These are phyloP conservation scores for Trichoderma endophyticum DNA, from an alignment of 2,329 filamentous ascomycete genomes.

Conservation along the genomic window DNA sequence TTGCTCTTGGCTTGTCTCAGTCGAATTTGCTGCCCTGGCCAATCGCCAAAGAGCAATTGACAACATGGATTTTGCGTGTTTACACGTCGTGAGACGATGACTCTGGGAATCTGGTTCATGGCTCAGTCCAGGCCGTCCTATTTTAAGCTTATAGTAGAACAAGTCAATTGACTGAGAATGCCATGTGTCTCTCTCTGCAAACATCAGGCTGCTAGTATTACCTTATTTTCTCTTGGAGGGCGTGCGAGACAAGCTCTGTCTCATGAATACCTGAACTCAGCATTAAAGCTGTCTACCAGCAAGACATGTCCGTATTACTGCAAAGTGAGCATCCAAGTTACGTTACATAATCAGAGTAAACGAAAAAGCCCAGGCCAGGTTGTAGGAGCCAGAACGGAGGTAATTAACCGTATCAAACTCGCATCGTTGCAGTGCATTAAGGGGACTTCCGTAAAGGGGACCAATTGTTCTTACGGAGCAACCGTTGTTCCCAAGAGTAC, in stretches of 20 bases:
- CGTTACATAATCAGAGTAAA: not conserved
- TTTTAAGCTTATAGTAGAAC: slow-evolving; percentile 4
- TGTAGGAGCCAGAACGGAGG: slow-evolving; percentile 1
- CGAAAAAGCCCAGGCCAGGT: not conserved
- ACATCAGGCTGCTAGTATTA: not conserved
- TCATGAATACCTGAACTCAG: not conserved
- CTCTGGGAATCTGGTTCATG: not conserved
- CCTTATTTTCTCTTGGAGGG: not conserved
- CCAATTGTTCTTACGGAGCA: not conserved
- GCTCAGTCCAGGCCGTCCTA: not conserved
- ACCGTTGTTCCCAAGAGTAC: not conserved
- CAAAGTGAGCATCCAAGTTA: not conserved
- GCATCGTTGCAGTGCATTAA: slow-evolving; percentile 1
- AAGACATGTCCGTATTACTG: not conserved
- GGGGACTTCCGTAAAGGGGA: not conserved
- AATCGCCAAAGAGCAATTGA: slow-evolving; percentile 2
- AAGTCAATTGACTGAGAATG: not conserved
- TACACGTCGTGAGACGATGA: not conserved
- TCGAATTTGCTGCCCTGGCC: not conserved
- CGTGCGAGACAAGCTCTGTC: not conserved
- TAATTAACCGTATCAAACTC: slow-evolving; percentile 1
- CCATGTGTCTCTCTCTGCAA: not conserved
- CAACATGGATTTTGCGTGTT: not conserved
- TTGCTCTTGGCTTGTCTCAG: slow-evolving; percentile 13
- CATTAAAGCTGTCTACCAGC: not conserved